Base-by-base conservation (phyloP, 2,329 filamentous ascomycete species). In the Neonectria hederae region DNA sequence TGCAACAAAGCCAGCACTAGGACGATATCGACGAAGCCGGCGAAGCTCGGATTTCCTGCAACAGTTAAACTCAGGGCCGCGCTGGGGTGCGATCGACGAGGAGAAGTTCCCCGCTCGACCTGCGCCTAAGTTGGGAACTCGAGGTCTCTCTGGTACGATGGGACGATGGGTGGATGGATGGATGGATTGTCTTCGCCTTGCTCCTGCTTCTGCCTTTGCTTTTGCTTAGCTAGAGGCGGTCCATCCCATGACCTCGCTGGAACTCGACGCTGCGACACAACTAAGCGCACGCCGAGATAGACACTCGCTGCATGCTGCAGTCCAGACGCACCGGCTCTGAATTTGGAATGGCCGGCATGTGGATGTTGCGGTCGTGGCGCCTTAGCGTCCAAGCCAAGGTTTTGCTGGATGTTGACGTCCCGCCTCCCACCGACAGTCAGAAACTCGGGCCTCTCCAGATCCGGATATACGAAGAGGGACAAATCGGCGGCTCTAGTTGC, bases 21-120 rank as follows among this genome's bases (percentile, higher is more conserved):
- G 60, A 71, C 66, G 59, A 64, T 65, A 67, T 68, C 46, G 62
- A 67, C 28, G 57, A 69, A 69, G 58, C 67, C 59, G 70, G 61
- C 55, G 38, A 66, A 51, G 55, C 59, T 70, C 64, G 70, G 70
- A 59, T 72, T 73, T 54, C 70, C 66, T 56, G 59, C 52, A 63
- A 65, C 53, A 69, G 69, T 66, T 68, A 69, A 51, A 72, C 57
- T 66, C 68, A 70, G 69, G 69, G 63, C 69, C 67, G 51, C 49
- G 40, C 52, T 60, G 64, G 62, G 42, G 51, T 38, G 61, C 38
- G 63, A 66, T 70, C 60, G 42, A 54, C 63, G 43, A 22, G 53
- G 35, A 32, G 7, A 35, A 21, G 51, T 40, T n/a, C 30, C 30
- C 32, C 35, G 17, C 52, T 42, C 55, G 46, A 43, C 55, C 46